Percentiles rank a stretch among this genome's conserved stretches.
Conservation (phyloP, 2,329 filamentous ascomycete genomes). For the Fusarium zealandicum region DNA sequence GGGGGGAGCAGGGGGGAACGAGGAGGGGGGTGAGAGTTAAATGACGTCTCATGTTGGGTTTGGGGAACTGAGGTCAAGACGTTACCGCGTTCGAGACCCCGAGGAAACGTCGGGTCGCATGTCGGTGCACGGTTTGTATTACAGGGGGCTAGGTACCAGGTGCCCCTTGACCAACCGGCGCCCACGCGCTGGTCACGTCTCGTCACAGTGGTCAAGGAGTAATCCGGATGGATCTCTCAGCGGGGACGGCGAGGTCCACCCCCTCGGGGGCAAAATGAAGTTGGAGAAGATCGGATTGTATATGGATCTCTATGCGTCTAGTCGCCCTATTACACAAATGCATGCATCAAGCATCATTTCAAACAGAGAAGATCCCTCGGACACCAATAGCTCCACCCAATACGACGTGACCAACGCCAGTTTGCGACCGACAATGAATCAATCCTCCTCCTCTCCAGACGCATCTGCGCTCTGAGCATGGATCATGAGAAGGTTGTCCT, state of each 20-base stretch:
- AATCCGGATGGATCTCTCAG: background rate
- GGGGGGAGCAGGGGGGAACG: no score
- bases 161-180: no score
- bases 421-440: background rate
- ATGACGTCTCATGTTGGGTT: background rate
- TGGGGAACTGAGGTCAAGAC: background rate
- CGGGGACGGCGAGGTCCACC: background rate
- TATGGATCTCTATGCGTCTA: background rate
- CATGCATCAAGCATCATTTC: background rate
- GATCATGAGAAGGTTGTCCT: slow-evolving; percentile 41
- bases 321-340: background rate
- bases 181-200: background rate
- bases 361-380: background rate
- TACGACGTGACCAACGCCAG: background rate
- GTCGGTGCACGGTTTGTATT: no score
- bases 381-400: background rate
- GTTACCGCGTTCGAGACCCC: no score
- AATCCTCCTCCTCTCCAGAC: background rate
- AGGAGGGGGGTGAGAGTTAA: no score
- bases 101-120: no score
- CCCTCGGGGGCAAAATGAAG: background rate
- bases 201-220: background rate
- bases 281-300: background rate
- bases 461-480: background rate
- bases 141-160: no score